These are phyloP conservation scores for Sungouiozyma intestinalis DNA, from an alignment of 805 yeast genomes.

Conservation along the genomic window DNA sequence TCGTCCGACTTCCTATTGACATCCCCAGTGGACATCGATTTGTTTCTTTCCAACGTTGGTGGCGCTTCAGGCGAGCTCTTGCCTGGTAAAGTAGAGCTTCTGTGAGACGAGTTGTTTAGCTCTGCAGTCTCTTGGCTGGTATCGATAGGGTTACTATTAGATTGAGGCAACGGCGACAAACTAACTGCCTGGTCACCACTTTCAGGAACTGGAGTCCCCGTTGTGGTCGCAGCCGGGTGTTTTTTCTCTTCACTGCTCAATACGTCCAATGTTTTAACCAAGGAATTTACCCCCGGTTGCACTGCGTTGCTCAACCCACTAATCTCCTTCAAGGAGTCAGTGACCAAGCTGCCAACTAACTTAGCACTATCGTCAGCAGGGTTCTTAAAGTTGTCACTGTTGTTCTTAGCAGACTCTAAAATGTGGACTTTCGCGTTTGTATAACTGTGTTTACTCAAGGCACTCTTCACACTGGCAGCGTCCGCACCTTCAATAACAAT, in stretches of 20 bases:
- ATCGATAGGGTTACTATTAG: not conserved
- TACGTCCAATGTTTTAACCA: not conserved
- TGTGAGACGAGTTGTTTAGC: not conserved
- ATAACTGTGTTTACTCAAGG: not conserved
- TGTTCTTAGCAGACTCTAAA: not conserved
- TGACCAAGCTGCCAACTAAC: not conserved
- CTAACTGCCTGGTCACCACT: not conserved
- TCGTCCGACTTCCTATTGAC: not conserved
- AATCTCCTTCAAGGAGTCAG: not conserved
- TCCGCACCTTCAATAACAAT: slow-evolving; percentile 1
- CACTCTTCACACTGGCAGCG: not conserved
- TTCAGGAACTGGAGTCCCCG: not conserved
- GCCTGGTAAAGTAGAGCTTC: not conserved
- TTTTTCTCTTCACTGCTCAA: not conserved
- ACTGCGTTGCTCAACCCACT: not conserved
- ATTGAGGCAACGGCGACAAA: not conserved
- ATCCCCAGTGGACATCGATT: not conserved
- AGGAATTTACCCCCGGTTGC: not conserved
- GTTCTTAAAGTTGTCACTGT: not conserved
- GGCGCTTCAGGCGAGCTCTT: not conserved
- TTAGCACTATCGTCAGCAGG: not conserved
- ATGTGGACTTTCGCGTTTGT: not conserved
- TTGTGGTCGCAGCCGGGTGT: not conserved
- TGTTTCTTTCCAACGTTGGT: not conserved
- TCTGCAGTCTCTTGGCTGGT: not conserved